These are phyloP conservation scores for Trichoderma sp. DNA, from an alignment of 2,329 filamentous ascomycete species.

Conservation along the genomic window DNA sequence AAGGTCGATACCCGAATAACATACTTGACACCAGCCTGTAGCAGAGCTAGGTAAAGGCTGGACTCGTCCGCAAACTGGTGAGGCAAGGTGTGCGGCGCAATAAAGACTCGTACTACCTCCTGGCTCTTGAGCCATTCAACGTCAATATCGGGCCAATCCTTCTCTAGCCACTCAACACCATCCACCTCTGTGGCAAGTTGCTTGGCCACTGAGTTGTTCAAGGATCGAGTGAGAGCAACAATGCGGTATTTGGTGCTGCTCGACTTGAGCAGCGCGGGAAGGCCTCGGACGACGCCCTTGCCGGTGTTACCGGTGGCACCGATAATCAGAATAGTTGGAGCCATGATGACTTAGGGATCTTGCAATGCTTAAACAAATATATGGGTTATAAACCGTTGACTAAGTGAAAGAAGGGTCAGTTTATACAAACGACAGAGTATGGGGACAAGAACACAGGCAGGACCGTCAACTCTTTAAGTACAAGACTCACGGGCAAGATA, in stretches of 20 bases:
- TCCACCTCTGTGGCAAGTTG: neutral
- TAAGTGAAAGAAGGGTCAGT: neutral
- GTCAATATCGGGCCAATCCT: neutral
- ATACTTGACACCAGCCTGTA: neutral
- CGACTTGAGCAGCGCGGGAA: neutral
- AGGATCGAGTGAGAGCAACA: neutral
- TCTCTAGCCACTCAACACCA: neutral
- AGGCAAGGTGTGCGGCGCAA: neutral
- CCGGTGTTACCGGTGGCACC: neutral
- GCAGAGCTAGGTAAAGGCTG: neutral
- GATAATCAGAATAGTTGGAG: neutral
- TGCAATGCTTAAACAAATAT: neutral
- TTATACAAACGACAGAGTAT: neutral
- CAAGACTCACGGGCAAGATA: neutral
- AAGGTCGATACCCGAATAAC: too few species aligned
- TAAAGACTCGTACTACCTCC: neutral
- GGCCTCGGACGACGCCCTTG: neutral
- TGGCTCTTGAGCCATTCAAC: neutral
- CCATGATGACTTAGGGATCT: neutral
- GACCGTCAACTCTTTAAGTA: neutral
- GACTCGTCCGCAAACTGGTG: neutral
- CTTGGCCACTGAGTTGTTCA: neutral
- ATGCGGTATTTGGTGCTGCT: neutral
- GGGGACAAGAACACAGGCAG: neutral
- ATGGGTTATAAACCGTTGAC: neutral